Evolutionary conservation across 2,329 filamentous ascomycete genomes (phyloP), one percentile per base, ranked within the genome.

Genomic region (Pyrenophora graminea): DNA sequence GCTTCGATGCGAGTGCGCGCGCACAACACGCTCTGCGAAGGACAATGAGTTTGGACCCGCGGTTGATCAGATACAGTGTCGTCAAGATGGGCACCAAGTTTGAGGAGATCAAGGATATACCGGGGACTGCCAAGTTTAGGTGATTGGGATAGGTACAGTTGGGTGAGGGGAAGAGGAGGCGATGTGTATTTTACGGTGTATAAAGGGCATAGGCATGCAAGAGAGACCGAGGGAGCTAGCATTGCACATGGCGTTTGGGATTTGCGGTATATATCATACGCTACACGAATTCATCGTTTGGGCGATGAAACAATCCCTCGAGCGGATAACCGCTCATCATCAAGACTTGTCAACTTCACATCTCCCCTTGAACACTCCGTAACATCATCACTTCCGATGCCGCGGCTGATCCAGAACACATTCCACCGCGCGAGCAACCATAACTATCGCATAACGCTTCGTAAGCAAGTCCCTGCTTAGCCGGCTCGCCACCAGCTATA

Each of bases 11-110:
- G 49, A 88, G 86, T 53, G 78, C 86, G 6, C 74, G 79, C 43
- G 87, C 89, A 6, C 93, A 97, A 76, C 79, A 89, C 60, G 80
- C 85, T 37, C 83, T 99, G 34, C 83, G 87, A 55, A 82, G 82
- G 54, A 93, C 89, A 15, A 81, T 99, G 61, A 83, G 85, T 43
- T 80, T 96, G 62, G 94, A 99, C 77, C 93, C 94, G 34, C 82
- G 94, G 50, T 89, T 97, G 85, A 89, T 99, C 58, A 85, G 91
- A 52, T 88, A 92, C 66, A 87, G 86, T 21, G 86, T 93, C 53
- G 91, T 97, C 51, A 95, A 92, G 80, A 80, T 97, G 60, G 93
- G 92, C 7, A 76, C 79, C 52, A 86, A 81, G 69, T 74, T 87
- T 58, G 80, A 84, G 61, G 81, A 85, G 62, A 81, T 87, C 56